Evolutionary conservation across 2,329 filamentous ascomycete genomes (phyloP).

Genomic region (Fusarium sp.): DNA sequence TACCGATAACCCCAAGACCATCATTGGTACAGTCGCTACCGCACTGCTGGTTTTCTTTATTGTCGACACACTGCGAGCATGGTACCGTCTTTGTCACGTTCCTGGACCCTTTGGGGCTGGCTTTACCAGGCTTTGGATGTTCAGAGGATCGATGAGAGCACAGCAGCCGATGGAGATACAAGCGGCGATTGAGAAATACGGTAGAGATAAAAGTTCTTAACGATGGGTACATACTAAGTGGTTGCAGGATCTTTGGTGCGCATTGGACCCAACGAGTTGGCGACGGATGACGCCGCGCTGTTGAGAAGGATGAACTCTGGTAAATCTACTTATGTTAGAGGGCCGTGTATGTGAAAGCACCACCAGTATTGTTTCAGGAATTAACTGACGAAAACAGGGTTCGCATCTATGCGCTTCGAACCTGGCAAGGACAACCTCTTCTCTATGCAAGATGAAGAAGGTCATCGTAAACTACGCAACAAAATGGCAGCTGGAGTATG

Average conservation of each 20-base stretch:
- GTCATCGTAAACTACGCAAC: conserved; percentile 59
- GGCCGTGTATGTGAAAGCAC: conserved; percentile 54
- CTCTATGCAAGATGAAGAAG: conserved; percentile 60
- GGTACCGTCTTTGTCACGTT: conserved; percentile 52
- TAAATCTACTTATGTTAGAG: conserved; percentile 61
- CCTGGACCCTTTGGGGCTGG: conserved; percentile 51
- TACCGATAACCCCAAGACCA: background rate
- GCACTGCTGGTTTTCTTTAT: conserved; percentile 18
- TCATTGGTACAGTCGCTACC: background rate
- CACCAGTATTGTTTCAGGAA: rapidly evolving
- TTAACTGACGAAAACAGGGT: conserved; percentile 18
- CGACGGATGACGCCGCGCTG: conserved; percentile 12
- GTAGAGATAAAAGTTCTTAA: background rate
- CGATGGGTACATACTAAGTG: rapidly evolving
- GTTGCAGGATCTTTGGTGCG: conserved; percentile 4
- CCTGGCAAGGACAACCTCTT: conserved; percentile 65
- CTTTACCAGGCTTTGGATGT: conserved; percentile 52
- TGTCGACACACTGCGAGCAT: conserved; percentile 30
- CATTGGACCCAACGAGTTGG: conserved; percentile 22
- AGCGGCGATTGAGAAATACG: conserved; percentile 19
- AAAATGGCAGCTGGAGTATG: conserved; percentile 65
- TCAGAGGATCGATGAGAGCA: conserved; percentile 43
- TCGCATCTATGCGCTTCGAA: conserved; percentile 60
- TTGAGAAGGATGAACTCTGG: conserved; percentile 58
- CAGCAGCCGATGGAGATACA: conserved; percentile 44